Conservation (phyloP, 129 eudicot genomes). For the Silybum marianum region DNA sequence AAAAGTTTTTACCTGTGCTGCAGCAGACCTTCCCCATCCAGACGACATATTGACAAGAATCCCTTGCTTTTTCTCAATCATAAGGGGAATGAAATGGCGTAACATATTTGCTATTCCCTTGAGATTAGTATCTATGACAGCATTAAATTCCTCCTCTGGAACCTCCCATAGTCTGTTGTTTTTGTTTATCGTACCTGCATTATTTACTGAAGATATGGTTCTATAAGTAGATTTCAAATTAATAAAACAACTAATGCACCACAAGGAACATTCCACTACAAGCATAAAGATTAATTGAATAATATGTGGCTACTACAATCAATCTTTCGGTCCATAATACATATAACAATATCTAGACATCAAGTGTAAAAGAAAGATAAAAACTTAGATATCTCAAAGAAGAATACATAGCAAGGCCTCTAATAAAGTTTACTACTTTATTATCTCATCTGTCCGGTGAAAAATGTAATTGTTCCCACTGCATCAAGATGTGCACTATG, state of each 20-base stretch:
- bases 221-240: constrained; percentile 7
- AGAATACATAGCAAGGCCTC: background rate
- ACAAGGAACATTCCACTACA: background rate
- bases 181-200: constrained; percentile 93
- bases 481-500: background rate
- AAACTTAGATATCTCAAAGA: background rate
- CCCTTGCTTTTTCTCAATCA: constrained; percentile 88
- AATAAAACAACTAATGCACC: background rate
- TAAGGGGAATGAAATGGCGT: constrained; percentile 90
- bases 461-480: background rate
- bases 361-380: background rate
- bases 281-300: background rate
- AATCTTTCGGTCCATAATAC: background rate
- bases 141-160: constrained; percentile 89
- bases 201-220: constrained; percentile 58
- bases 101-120: constrained; percentile 85
- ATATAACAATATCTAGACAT: background rate
- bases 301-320: background rate
- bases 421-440: background rate
- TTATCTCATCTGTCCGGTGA: background rate
- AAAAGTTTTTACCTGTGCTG: constrained; percentile 81
- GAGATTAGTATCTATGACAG: constrained; percentile 81
- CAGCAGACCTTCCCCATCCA: constrained; percentile 98
- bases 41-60: constrained; percentile 92
- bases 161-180: constrained; percentile 95